These are phyloP conservation scores for Phytophthora megakarya DNA, from an alignment of 352 stramenopile genomes.

Conservation along the genomic window DNA sequence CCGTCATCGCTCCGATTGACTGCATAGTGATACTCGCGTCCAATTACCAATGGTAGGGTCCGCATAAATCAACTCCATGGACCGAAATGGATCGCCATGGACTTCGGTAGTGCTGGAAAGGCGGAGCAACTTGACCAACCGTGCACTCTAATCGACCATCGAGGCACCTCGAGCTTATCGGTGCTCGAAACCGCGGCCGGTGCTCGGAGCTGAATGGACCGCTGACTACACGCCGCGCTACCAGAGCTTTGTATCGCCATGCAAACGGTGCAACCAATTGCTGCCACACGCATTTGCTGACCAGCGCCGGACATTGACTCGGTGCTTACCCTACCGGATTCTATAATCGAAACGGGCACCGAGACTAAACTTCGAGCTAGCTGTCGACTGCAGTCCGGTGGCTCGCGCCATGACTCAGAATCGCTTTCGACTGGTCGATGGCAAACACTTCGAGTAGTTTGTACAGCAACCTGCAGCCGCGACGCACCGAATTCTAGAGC, in stretches of 20 bases:
- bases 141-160: not conserved
- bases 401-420: constrained; percentile 28
- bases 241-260: not conserved
- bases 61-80: no score
- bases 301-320: constrained; percentile 1
- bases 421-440: constrained; percentile 12
- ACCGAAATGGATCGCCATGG: no score
- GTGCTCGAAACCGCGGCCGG: not conserved
- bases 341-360: constrained; percentile 26
- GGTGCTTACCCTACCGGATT: not conserved
- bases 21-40: no score
- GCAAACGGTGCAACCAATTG: constrained; percentile 1
- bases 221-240: constrained; percentile 5
- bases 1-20: no score
- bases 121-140: not conserved
- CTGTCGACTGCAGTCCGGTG: constrained; percentile 11
- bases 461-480: constrained; percentile 3
- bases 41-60: no score
- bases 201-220: not conserved
- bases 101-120: no score
- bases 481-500: constrained; percentile 1
- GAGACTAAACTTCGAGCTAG: constrained; percentile 26
- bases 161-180: not conserved
- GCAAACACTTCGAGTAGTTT: constrained; percentile 6
- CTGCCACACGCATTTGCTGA: constrained; percentile 2